Evolutionary conservation across 352 stramenopile species (phyloP), one percentile per base, ranked within the genome.

Genomic region (Phytopythium delawarense): DNA sequence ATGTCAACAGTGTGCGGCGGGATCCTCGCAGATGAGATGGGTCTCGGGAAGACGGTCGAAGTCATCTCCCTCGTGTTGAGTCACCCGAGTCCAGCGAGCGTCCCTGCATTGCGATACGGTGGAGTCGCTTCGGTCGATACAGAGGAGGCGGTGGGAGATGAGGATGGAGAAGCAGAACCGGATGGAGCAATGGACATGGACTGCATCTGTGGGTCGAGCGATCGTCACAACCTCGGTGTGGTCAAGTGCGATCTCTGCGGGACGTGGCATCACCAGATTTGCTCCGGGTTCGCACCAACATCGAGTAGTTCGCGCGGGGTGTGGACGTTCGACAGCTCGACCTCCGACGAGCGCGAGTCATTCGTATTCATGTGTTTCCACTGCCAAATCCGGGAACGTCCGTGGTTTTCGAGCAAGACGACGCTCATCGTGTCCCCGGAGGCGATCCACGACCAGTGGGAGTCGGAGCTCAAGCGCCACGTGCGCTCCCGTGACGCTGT

Each of bases 1-100:
- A 53, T 67, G 55, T 69, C 28, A 45, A 67, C 11, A 8, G 57
- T 90, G 6, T 73, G 67, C 23, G 93, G 92, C 57, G 93, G 94
- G 0, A 96, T 98, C 60, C 71, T 98, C 52, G 91, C 90, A 2
- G 94, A 98, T 61, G 87, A 93, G 63, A 98, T 98, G 93, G 94
- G 94, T 13, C 65, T 93, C 51, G 75, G 94, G 32, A 88, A 96
- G 72, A 96, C 88, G 0, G 86, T 97, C 1, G 86, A 94, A 60
- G 84, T 96, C 53, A 82, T 87, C 30, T 59, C 81, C 39, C 64
- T 88, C 11, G 62, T 88, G 28, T 51, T 90, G 35, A 79, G 74
- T 50, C 65, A 89, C 49, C 74, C 68, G 9, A 73, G 51, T 15
- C 48, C 56, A 16, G 32, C 28, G 3, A n/a, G 37, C 21, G 23